phyloP scores from a whole-genome alignment of 192 early-diverging fungal species.

The Umbelopsis ramanniana region DNA sequence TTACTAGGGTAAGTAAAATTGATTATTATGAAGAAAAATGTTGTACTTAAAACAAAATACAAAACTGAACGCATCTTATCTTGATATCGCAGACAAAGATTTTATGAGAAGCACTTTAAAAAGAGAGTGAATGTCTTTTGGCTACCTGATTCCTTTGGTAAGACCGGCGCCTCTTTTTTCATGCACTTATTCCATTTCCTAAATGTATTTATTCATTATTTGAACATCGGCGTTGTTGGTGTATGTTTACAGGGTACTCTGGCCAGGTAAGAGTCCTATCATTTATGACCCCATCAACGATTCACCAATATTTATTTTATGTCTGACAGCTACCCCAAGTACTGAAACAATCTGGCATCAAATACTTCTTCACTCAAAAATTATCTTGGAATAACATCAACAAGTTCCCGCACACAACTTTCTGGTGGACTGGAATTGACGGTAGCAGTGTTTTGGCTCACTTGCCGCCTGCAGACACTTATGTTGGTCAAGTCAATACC shows the following conservation, averaged over 20 bases:
- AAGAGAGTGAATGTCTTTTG: conserved; percentile 80
- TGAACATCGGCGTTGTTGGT: background rate
- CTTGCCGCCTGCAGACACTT: conserved; percentile 43
- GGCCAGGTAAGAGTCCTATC: conserved; percentile 52
- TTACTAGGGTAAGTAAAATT: conserved; percentile 67
- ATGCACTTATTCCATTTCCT: background rate
- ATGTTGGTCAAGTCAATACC: conserved; percentile 24
- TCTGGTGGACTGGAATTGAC: conserved; percentile 94
- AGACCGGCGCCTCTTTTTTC: background rate
- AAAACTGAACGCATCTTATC: background rate
- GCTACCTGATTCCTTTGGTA: conserved; percentile 95
- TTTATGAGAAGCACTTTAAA: conserved; percentile 83
- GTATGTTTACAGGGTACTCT: conserved; percentile 62
- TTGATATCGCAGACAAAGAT: conserved; percentile 66
- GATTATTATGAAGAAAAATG: background rate
- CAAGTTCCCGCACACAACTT: conserved; percentile 96
- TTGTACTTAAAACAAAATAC: background rate
- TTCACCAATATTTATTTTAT: background rate
- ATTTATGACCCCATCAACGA: background rate
- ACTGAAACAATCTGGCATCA: conserved; percentile 71
- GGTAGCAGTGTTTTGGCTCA: conserved; percentile 67
- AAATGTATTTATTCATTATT: background rate
- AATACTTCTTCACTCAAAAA: conserved; percentile 99
- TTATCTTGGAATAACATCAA: conserved; percentile 99
- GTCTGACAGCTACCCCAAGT: conserved; percentile 82